Evolutionary conservation across 345 rosid species (phyloP).

Genomic region (Carallia brachiata): DNA sequence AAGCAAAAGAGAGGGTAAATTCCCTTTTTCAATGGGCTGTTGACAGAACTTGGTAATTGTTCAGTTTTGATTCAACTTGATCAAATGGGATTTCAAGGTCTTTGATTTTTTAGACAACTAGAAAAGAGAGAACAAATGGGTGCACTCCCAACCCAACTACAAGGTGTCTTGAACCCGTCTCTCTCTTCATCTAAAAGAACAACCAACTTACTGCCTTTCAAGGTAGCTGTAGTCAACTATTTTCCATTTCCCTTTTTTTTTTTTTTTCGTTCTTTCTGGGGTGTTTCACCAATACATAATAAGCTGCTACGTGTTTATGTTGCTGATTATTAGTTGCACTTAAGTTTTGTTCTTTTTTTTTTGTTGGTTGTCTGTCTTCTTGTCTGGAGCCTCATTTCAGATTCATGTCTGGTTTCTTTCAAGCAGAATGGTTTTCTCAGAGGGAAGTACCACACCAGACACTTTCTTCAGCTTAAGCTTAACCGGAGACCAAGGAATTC

Average conservation of each 20-base stretch:
- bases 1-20: background rate
- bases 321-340: background rate
- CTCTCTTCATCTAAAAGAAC: slow-evolving; percentile 27
- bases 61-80: background rate
- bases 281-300: background rate
- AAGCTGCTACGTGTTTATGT: background rate
- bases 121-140: background rate
- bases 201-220: slow-evolving; percentile 26
- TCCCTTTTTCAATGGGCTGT: background rate
- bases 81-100: background rate
- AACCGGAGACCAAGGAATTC: slow-evolving; percentile 27
- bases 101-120: background rate
- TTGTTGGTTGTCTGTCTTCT: background rate
- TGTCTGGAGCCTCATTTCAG: slow-evolving; percentile 45
- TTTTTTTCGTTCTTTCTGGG: background rate
- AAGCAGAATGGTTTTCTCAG: slow-evolving; percentile 42
- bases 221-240: slow-evolving; percentile 24
- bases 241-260: background rate
- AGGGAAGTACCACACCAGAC: slow-evolving; percentile 39
- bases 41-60: background rate
- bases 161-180: slow-evolving; percentile 29
- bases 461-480: slow-evolving; percentile 20
- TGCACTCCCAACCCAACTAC: slow-evolving; percentile 19
- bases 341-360: background rate
- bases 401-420: slow-evolving; percentile 41